A percentile compares a stretch with the other conserved stretches of the same genome.
phyloP scores from a whole-genome alignment of 228 moss, liverwort and hornwort genomes.

The Sphagnum fallax region DNA sequence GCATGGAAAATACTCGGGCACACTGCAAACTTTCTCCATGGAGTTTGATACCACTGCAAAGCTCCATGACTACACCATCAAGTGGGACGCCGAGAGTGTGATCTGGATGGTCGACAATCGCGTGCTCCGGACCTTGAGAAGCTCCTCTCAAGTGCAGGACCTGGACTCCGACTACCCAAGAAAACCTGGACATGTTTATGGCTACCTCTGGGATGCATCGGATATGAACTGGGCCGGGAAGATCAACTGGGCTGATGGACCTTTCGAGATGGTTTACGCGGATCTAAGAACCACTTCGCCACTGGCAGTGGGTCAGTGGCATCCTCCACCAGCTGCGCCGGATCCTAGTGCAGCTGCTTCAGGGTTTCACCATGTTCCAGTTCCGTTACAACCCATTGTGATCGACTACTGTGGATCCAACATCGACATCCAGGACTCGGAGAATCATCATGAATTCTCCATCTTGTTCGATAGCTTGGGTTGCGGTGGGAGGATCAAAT shows the following conservation, averaged over 20 bases:
- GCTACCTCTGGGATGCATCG: slow-evolving; percentile 50
- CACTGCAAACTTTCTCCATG: slow-evolving; percentile 31
- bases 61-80: slow-evolving; percentile 52
- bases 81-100: slow-evolving; percentile 32
- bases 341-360: neutral
- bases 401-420: slow-evolving; percentile 43
- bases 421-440: neutral
- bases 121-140: slow-evolving; percentile 26
- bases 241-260: slow-evolving; percentile 20
- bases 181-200: slow-evolving; percentile 45
- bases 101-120: slow-evolving; percentile 47
- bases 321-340: neutral
- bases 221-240: slow-evolving; percentile 25
- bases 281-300: slow-evolving; percentile 23
- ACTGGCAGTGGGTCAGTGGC: slow-evolving; percentile 21
- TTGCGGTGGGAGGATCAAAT: slow-evolving; percentile 38
- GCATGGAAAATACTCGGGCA: slow-evolving; percentile 25
- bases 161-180: slow-evolving; percentile 9
- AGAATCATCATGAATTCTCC: neutral
- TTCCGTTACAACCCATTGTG: slow-evolving; percentile 22
- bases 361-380: neutral
- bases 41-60: slow-evolving; percentile 31
- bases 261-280: slow-evolving; percentile 24
- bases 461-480: slow-evolving; percentile 33
- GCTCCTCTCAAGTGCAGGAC: slow-evolving; percentile 1